Evolutionary conservation across 805 yeast genomes (phyloP), one percentile per base, ranked within the genome.

Genomic region (Wickerhamiella sorbophila): DNA sequence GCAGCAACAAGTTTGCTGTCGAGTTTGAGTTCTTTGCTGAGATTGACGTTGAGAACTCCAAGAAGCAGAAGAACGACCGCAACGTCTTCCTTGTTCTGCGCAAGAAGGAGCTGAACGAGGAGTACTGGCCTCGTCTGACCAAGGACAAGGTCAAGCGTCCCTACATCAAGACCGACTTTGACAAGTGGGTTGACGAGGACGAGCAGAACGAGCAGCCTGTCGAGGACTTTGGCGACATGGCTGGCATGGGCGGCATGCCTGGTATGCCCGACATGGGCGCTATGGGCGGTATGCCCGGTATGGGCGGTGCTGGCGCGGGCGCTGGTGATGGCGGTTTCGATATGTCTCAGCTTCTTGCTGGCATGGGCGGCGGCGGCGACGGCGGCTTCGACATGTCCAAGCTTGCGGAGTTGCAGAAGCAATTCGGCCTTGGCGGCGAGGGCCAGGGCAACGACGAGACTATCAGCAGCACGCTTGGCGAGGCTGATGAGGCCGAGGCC

Each of bases 161-260:
- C 50, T 83, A 73, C 63, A 74, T 88, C 59, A 82, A 83, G 69
- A 88, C 98, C 12, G 97, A 88, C 58, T 88, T 88, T 58, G 95
- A 87, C 66, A 83, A 79, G 62, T 88, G 98, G 98, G 94, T 83
- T 33, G 98, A 88, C 58, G 97, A 88, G 67, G 98, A 88, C 58
- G 98, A 88, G 64, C 98, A 88, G 64, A 86, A 84, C 33, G 87
- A 77, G 44, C 67, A 62, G 40, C 69, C 66, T 9, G 79, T 69
- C 33, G 70, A 63, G 19, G 74, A 62, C 48, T 56, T 48, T 21
- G 58, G 38, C 39, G 50, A 45, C 3, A 51, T 55, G 51, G 61
- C 60, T 19, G 67, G 62, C 26, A 48, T 57, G 47, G 60, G 56
- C 17, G 68, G 60, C 44, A 51, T 54, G 54, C 57, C 46, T 42